Evolutionary conservation across 2,329 filamentous ascomycete genomes (phyloP).

Genomic region (Ophiostoma novo-ulmi): DNA sequence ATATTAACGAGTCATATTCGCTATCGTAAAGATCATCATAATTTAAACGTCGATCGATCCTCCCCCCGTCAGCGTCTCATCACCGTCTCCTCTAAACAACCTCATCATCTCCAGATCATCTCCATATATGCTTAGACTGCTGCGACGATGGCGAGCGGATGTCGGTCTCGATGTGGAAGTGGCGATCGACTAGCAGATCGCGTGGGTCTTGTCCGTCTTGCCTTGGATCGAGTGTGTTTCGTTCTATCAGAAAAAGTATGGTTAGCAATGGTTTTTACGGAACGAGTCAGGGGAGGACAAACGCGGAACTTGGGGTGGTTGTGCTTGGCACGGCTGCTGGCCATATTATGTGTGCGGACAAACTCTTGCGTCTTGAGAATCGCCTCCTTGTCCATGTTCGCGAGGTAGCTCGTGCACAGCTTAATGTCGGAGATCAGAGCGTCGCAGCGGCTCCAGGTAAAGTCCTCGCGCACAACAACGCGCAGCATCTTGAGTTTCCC

Average conservation of each 20-base stretch:
- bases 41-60: background rate
- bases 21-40: background rate
- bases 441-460: slow-evolving; percentile 76
- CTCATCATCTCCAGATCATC: background rate
- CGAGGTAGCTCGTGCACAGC: slow-evolving; percentile 65
- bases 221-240: slow-evolving; percentile 86
- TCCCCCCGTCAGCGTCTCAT: background rate
- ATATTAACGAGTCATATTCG: slow-evolving; percentile 5
- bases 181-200: slow-evolving; percentile 58
- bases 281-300: slow-evolving; percentile 30
- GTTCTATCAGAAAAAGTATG: slow-evolving; percentile 40
- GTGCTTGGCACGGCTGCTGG: slow-evolving; percentile 49
- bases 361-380: slow-evolving; percentile 66
- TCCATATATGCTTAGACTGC: background rate
- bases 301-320: slow-evolving; percentile 48
- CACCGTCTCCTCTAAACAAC: background rate
- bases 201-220: slow-evolving; percentile 86
- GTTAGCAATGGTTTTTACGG: slow-evolving; percentile 17
- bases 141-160: background rate
- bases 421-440: slow-evolving; percentile 72
- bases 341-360: slow-evolving; percentile 52
- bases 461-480: slow-evolving; percentile 89
- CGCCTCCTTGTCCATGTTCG: slow-evolving; percentile 66
- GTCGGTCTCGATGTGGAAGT: background rate
- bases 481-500: slow-evolving; percentile 83